Base-by-base conservation (phyloP, 164 flowering plant genomes). In the Hamamelis virginiana region DNA sequence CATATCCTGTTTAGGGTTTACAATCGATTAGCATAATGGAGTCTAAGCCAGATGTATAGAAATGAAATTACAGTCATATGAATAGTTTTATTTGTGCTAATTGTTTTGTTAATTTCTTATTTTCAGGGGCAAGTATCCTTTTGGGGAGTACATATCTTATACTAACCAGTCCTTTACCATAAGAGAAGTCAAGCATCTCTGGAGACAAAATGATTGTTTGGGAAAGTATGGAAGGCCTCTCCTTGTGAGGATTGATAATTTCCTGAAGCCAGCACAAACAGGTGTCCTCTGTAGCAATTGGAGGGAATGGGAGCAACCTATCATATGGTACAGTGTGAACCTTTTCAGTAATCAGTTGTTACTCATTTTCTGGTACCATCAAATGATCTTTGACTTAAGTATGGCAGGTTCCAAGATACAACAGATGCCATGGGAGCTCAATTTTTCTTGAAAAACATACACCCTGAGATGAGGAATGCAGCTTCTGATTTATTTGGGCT, bases 281-380 rank as follows among this genome's bases (percentile, higher is more conserved):
- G 80, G 86, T 79, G 90, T 88, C 68, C 94, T 95, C n/a, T 95
- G 99, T 76, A 78, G 91, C 79, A 83, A 95, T 68, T 95, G 99
- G 99, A 84, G 71, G 76, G 68, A 75, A 59, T 95, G 99, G 99
- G 67, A 81, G 65, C 85, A 95, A 64, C 97, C 99, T 69, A 87
- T 95, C 66, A 90, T 95, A 75, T 95, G 99, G 98, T 95, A 76
- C 61, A 72, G 22, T 62, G 60, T 46, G 18, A 48, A 53, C 3
- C 9, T 9, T 19, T 25, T 52, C 41, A 4, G 18, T 48, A 55
- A 3, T 59, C 8, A 28, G 12, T 1, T 59, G 18, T 28, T n/a
- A 38, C 48, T 44, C 13, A 62, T 55, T 25, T 26, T 64, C 26
- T 9, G 27, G 18, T 33, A 38, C 28, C 44, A 22, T 52, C 21